Evolutionary conservation across 805 yeast genomes (phyloP), one percentile per base, ranked within the genome.

Genomic region (Cyberlindnera saturnus): DNA sequence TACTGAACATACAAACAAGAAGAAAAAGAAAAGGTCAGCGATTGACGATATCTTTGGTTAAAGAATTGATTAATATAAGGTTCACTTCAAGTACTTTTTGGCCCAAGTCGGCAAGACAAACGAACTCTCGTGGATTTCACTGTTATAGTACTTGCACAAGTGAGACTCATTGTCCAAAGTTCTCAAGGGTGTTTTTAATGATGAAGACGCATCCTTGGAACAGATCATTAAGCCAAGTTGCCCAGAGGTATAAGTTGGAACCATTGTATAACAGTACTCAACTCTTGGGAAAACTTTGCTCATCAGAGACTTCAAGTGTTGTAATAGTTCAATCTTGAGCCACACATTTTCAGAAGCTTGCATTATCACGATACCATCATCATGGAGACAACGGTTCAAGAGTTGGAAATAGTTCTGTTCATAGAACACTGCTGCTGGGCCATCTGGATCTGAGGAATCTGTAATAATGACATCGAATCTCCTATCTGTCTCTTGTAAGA

Each of bases 361-460:
- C 73, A 88, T 83, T 37, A 89, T 83, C 38, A 88, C 83, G 32
- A 88, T 79, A 30, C 82, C 81, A 48, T 79, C 68, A 2, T 70
- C 70, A 36, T 74, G 75, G 43, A 89, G 71, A 5, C 93, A 85
- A 45, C 74, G 72, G 48, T 68, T 56, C 44, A 90, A 67, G 43
- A 89, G 66, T 55, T 78, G 70, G 64, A 88, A 89, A 66, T 89
- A 89, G 43, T 74, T 77, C 47, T 74, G 72, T 61, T 87, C 86
- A 68, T 89, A 89, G 53, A 89, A 85, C 16, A 85, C 85, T 55
- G 82, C 95, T 1, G 97, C 97, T 6, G 97, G 97, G 3, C 93
- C 96, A 55, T 89, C 96, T 1, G 96, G 96, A 63, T 89, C 97
- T 2, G 95, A 83, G 3, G 96, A 86, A 62, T 89, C 97, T 15